phyloP scores from a whole-genome alignment of 352 stramenopile genomes.

The Globisporangium solare region DNA sequence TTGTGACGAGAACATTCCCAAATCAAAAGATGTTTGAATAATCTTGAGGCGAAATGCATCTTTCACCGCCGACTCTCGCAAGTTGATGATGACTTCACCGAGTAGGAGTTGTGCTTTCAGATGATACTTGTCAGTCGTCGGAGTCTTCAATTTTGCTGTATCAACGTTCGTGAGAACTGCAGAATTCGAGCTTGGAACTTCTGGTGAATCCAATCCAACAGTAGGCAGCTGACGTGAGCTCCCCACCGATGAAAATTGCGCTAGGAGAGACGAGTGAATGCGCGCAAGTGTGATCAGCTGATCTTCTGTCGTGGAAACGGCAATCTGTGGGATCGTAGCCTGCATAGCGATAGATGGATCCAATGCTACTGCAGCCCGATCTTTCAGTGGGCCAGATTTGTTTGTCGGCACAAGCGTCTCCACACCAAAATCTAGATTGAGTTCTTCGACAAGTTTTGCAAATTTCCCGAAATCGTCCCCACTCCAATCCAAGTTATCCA shows the following conservation, averaged over 20 bases:
- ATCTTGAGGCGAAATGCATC: constrained; percentile 53
- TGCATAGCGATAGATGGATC: constrained; percentile 10
- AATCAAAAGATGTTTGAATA: constrained; percentile 41
- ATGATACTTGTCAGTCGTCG: constrained; percentile 32
- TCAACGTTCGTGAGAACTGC: background rate
- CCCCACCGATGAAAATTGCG: constrained; percentile 5
- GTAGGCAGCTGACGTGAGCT: background rate
- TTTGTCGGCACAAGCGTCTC: constrained; percentile 27
- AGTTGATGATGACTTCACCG: constrained; percentile 43
- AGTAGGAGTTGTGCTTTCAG: constrained; percentile 49
- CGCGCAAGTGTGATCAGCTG: constrained; percentile 16
- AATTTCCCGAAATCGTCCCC: constrained; percentile 34
- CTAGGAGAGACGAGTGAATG: constrained; percentile 19
- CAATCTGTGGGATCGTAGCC: constrained; percentile 20
- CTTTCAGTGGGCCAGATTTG: constrained; percentile 4
- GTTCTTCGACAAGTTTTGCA: constrained; percentile 49
- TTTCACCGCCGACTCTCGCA: constrained; percentile 39
- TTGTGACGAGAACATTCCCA: constrained; percentile 38
- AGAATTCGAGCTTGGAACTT: constrained; percentile 2
- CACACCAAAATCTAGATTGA: constrained; percentile 53
- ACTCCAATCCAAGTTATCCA: constrained; percentile 35
- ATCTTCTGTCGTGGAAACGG: constrained; percentile 11
- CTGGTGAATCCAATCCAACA: background rate
- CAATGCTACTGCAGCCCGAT: background rate
- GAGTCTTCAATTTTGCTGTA: background rate